Base-by-base conservation (phyloP, 805 yeast species). In the Diddensiella caesifluorescens region DNA sequence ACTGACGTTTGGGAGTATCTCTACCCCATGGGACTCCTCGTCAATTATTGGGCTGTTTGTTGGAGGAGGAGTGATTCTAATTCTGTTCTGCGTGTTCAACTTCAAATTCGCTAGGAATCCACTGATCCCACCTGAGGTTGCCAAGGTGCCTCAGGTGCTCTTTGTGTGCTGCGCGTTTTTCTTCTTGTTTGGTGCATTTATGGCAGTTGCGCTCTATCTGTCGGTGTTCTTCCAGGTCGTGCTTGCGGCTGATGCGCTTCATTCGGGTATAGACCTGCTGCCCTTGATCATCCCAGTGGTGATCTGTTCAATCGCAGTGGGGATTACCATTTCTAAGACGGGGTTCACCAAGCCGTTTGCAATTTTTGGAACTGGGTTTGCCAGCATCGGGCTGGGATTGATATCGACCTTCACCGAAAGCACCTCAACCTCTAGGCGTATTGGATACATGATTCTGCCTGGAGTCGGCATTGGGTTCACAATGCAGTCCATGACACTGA, bases 21-120 rank as follows among this genome's bases (percentile, higher is more conserved):
- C 68, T 29, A 66, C 55, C 49, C 57, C 73, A 1, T 79, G 84
- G 84, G 55, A 60, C 4, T 73, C 80, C 0, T 73, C 74, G 4
- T 67, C 73, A 3, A 74, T 76, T 5, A 67, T 75, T 10, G 39
- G 59, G 47, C 57, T 71, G 59, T 56, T 74, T 22, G 51, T 58
- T 6, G 48, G 74, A 16, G 79, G 80, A 20, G 70, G 69, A 1
- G 39, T 56, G 0, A 56, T 67, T 19, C 58, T 74, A n/a, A 39
- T 71, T 2, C 50, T 53, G 0, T 79, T 80, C 33, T 23, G 29
- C 20, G 27, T 31, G 18, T 50, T 39, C 35, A 46, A 46, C 38
- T 74, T 39, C 55, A 65, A 27, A 50, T 73, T 29, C 70, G 74
- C 60, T 62, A 56, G 33, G 55, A 57, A 35, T 48, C 57, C 25